A percentile compares a stretch with the other conserved stretches of the same genome.
Evolutionary conservation across 2,329 filamentous ascomycete species (phyloP).

Genomic region (Colletotrichum sojae): DNA sequence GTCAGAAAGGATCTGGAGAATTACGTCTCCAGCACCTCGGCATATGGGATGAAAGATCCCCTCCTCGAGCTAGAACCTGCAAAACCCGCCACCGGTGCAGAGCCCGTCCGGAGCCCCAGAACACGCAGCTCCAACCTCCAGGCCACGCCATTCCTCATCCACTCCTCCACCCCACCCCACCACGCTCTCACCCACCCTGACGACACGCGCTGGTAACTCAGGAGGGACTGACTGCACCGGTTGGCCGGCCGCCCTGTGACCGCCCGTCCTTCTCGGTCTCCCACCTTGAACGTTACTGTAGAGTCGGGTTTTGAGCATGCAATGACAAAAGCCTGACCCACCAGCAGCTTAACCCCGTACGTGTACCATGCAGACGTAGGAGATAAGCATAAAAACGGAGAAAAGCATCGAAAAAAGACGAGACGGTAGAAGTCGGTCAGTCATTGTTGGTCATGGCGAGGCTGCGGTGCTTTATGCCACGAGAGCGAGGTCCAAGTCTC

Average conservation of each 20-base stretch:
- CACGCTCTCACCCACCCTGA: slow-evolving; percentile 22
- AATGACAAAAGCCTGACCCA: slow-evolving; percentile 7
- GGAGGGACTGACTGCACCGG: not conserved
- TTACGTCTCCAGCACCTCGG: slow-evolving; percentile 1
- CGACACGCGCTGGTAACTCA: slow-evolving; percentile 14
- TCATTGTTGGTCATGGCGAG: not conserved
- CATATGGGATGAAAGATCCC: slow-evolving; percentile 18
- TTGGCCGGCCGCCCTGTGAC: not conserved
- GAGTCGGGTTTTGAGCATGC: slow-evolving; percentile 8
- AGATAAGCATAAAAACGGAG: slow-evolving; percentile 3
- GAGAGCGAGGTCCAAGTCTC: slow-evolving; percentile 1
- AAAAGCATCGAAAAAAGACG: not conserved
- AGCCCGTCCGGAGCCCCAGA: slow-evolving; percentile 18
- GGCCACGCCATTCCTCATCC: not conserved
- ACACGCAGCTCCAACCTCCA: not conserved
- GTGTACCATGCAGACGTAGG: slow-evolving; percentile 1
- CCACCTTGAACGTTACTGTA: slow-evolving; percentile 29
- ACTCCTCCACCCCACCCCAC: slow-evolving; percentile 17
- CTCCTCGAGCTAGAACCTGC: not conserved
- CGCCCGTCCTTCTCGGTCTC: not conserved
- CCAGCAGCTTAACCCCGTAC: slow-evolving; percentile 18
- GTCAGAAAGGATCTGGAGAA: slow-evolving; percentile 11
- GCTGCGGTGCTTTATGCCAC: slow-evolving; percentile 28
- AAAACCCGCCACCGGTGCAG: not conserved
- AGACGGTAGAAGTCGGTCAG: not conserved